Base-by-base conservation (phyloP, 305 asterid species). In the Rubia occidens region DNA sequence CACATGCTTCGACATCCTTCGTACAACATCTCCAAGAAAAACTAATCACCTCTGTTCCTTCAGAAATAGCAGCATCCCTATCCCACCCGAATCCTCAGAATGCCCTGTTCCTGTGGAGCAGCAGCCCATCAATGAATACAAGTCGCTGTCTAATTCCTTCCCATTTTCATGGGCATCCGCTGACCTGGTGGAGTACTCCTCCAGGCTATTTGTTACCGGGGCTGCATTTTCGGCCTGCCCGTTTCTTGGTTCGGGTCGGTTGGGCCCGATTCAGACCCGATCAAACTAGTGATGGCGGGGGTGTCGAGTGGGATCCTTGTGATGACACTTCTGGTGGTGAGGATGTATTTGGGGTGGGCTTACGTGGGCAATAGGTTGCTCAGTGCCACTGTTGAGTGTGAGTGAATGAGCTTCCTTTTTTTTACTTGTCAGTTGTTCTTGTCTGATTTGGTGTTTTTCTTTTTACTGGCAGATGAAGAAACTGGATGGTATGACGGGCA, bases 401-500 rank as follows among this genome's bases (percentile, higher is more conserved):
- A 51, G 58, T 51, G 21, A 64, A 76, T 82, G 14, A 17, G 8
- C 6, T 9, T 24, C 6, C 1, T 32, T 11, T n/a, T 62, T 37
- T 1, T 64, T 20, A 53, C 59, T 21, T 11, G 32, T 18, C 9
- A 17, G 14, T 20, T 10, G 21, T 67, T 42, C 6, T 8, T 18
- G 11, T 8, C 66, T 62, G 21, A 62, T 40, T 63, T 40, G 14
- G 35, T 56, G 17, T 10, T 58, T 59, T 24, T 24, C 58, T 45
- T 60, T 53, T 13, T 2, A 18, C 4, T 66, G 72, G 60, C 85
- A 89, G 95, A 88, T 85, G 98, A 92, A 85, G 98, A 92, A 79
- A 89, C 98, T 20, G 98, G 96, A 56, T 92, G 98, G 98, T 92
- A 92, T 76, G 98, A 92, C 78, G 98, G 98, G 11, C 94, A 89